Evolutionary conservation across 331 rosid species (phyloP).

Genomic region (Telfairia occidentalis): DNA sequence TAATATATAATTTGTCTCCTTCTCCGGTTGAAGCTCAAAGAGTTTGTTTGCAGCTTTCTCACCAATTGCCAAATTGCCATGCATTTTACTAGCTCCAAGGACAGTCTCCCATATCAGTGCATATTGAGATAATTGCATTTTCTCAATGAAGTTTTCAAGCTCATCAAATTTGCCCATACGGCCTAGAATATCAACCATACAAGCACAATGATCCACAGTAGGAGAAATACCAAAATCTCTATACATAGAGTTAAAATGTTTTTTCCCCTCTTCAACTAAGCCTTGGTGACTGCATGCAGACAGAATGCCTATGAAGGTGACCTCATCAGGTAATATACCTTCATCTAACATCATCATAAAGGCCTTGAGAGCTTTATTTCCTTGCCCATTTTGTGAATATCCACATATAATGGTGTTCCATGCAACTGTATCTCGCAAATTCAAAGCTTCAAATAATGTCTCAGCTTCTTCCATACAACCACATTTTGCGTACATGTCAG

Average conservation of each 20-base stretch:
- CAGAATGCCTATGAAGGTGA: slow-evolving; percentile 50
- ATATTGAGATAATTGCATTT: slow-evolving; percentile 37
- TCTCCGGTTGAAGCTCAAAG: slow-evolving; percentile 45
- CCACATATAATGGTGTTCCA: slow-evolving; percentile 67
- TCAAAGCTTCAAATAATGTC: slow-evolving; percentile 27
- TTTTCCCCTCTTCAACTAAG: slow-evolving; percentile 43
- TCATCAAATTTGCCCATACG: slow-evolving; percentile 52
- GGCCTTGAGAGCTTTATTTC: slow-evolving; percentile 40
- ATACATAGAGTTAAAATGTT: slow-evolving; percentile 31
- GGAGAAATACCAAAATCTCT: slow-evolving; percentile 33
- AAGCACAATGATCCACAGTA: slow-evolving; percentile 42
- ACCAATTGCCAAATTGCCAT: slow-evolving; percentile 41
- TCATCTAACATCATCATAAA: slow-evolving; percentile 38
- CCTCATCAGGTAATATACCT: slow-evolving; percentile 33
- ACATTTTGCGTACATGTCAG: slow-evolving; percentile 31
- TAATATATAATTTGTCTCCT: slow-evolving; percentile 44
- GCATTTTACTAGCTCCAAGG: slow-evolving; percentile 44
- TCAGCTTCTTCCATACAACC: slow-evolving; percentile 53
- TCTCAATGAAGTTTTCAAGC: slow-evolving; percentile 38
- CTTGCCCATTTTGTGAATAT: slow-evolving; percentile 42
- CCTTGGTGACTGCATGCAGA: slow-evolving; percentile 59
- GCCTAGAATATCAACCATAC: slow-evolving; percentile 56
- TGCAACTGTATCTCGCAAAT: slow-evolving; percentile 31
- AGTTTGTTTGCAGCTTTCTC: slow-evolving; percentile 49
- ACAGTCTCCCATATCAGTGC: slow-evolving; percentile 48